Base-by-base conservation (phyloP, 768 basidiomycete species). In the Neoboletus brunneissimus region DNA sequence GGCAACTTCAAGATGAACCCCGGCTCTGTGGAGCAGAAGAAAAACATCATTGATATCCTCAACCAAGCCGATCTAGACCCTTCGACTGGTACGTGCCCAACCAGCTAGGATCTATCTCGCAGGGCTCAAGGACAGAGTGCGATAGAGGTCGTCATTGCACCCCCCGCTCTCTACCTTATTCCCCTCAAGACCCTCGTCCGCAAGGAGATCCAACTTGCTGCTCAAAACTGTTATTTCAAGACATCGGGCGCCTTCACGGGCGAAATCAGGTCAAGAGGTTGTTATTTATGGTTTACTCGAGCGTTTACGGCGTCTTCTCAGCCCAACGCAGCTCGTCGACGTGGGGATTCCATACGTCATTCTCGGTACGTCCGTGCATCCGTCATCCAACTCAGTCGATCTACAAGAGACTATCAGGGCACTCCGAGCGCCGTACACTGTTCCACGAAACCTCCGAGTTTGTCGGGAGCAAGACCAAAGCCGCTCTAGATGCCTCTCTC, bases 1-100 rank as follows among this genome's bases (percentile, higher is more conserved):
- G 92, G 94, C 31, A 98, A 98, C 83, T 98, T 96, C 85, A 99
- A 98, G 81, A 88, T 98, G 87, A 96, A 98, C 79, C 90, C 90
- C 29, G 77, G 78, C 56, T 82, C 86, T 37, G 78, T 78, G 60
- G 79, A 80, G 60, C 80, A 84, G 63, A 87, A 89, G 73, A 76
- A 76, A 61, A 74, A 77, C 43, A 82, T 99, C 67, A 74, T 91
- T 64, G 73, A 83, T 50, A 69, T 77, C 48, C 76, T 99, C 52
- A 97, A 97, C 77, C 74, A 83, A 4, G 92, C 93, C 51, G 77
- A 84, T 49, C 75, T 98, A 50, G 91, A 96, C 71, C 76, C 84
- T 23, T 70, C 79, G 37, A 87, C 88, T 51, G 94, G 95, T 92
- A 81, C 57, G 64, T 54, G 41, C 43, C 37, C 15, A 8, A 23